Evolutionary conservation across 495 filamentous ascomycete species (phyloP), one percentile per base, ranked within the genome.

Genomic region (Trichoderma asperelloides): DNA sequence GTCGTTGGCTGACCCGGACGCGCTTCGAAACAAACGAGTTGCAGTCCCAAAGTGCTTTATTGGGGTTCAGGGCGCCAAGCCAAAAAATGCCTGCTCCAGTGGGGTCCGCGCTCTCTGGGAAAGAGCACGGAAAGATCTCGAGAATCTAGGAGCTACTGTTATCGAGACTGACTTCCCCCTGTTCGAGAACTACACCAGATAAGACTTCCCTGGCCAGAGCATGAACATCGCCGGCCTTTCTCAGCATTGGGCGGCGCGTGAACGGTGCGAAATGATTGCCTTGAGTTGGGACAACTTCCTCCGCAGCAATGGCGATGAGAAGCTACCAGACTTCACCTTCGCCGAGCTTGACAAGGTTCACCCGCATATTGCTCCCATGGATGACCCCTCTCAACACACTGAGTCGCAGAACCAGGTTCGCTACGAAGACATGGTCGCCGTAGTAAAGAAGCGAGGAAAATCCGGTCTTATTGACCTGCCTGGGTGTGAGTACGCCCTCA

Each of bases 211-310:
- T n/a, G 28, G 37, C 18, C 21, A 18, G 39, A 23, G 21, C 55
- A 60, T 60, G 21, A 30, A 60, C 21, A 15, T 60, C 16, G 2
- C 55, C 16, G 55, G 55, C 55, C 55, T 21, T 18, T 66, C 62
- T n/a, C 47, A 68, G 21, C 68, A 69, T 66, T 76, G 74, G 74
- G 74, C 72, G 65, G 27, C 33, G 25, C 68, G 68, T 28, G 76
- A 78, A 66, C 69, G 72, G 11, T 49, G 71, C 30, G 51, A 69
- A 30, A 68, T 78, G 13, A 71, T 76, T 21, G 75, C 76, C 16
- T 71, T 72, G 33, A 64, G 68, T 23, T 78, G 76, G 76, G 70
- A 76, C 55, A 72, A 76, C 67, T 78, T 78, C 57, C 69, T 77
- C 18, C 63, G 43, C 7, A 15, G 55, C 8, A 74, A 72, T 55